Percentiles rank a stretch among this genome's conserved stretches.
Conservation (phyloP, 257 asterid genomes). For the Solanum sitiens region DNA sequence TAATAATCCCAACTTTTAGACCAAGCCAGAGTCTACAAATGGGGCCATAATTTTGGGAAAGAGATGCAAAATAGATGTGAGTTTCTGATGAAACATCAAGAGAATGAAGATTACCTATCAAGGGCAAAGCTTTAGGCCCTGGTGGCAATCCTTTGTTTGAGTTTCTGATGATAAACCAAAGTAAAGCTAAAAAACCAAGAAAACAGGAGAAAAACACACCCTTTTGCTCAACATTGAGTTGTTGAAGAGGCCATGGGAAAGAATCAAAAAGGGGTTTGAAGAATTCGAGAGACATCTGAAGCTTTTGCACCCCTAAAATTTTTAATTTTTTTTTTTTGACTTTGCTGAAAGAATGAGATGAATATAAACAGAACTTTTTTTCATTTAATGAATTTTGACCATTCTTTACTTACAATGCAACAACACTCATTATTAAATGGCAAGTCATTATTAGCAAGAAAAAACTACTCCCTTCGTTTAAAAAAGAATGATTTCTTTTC, state of each 20-base stretch:
- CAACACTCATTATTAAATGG: too few relatives aligned
- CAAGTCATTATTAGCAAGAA: too few relatives aligned
- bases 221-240: not conserved
- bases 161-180: constrained; percentile 10
- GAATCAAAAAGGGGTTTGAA: not conserved
- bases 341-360: too few relatives aligned
- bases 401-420: too few relatives aligned
- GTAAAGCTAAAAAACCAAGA: constrained; percentile 15
- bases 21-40: constrained; percentile 53
- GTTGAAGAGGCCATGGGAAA: not conserved
- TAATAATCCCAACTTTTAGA: not conserved
- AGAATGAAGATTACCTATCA: constrained; percentile 32
- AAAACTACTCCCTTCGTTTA: too few relatives aligned
- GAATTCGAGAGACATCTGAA: not conserved
- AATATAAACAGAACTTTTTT: too few relatives aligned
- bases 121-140: constrained; percentile 52
- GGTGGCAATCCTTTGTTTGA: constrained; percentile 27
- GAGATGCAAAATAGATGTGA: not conserved
- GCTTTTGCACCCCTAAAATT: too few relatives aligned
- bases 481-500: too few relatives aligned
- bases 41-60: constrained; percentile 45
- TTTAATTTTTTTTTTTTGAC: too few relatives aligned
- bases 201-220: constrained; percentile 3
- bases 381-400: too few relatives aligned
- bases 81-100: not conserved